These are phyloP conservation scores for Babesia gibsoni DNA, from an alignment of 169 alveolate species.

Conservation along the genomic window DNA sequence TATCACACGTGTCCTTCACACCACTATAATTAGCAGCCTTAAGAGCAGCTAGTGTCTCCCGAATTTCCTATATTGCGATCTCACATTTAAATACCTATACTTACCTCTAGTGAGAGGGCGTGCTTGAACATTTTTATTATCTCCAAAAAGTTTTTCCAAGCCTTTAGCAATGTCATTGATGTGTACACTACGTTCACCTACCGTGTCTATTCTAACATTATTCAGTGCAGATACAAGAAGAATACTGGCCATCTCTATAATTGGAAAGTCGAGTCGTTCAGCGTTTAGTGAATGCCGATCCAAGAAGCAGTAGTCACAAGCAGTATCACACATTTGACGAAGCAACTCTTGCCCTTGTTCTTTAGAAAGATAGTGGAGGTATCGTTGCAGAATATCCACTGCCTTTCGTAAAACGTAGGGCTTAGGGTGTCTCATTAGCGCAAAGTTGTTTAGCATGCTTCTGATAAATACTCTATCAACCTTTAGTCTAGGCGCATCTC, in stretches of 20 bases:
- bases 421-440: neutral
- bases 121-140: constrained; percentile 36
- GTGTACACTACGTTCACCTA: neutral
- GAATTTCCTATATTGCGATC: neutral
- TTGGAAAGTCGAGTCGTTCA: constrained; percentile 13
- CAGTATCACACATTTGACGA: neutral
- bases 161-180: neutral
- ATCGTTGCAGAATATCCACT: neutral
- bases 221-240: neutral
- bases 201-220: neutral
- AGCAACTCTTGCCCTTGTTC: neutral
- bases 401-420: neutral
- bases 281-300: constrained; percentile 12
- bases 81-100: neutral
- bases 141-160: constrained; percentile 32
- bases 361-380: neutral
- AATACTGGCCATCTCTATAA: constrained; percentile 1
- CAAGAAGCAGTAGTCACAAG: constrained; percentile 4
- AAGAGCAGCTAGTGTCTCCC: neutral
- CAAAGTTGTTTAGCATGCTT: constrained; percentile 7
- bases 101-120: constrained; percentile 19
- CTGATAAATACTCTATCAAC: neutral
- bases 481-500: neutral
- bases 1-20: constrained; percentile 17
- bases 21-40: neutral